These are phyloP conservation scores for Periconia macrospinosa DNA, from an alignment of 2,329 filamentous ascomycete species.

Conservation along the genomic window DNA sequence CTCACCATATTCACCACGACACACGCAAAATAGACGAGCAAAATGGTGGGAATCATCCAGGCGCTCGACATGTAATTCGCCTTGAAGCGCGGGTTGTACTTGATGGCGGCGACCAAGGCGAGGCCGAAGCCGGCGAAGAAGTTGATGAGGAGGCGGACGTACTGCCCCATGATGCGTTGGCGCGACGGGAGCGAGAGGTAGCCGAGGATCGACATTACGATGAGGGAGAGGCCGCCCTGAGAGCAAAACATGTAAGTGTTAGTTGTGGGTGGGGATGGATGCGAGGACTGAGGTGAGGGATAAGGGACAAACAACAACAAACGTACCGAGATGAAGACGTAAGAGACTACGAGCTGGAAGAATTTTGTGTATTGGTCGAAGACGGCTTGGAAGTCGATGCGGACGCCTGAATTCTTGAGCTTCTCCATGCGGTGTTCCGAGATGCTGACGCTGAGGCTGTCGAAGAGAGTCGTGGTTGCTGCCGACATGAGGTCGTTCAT, in stretches of 20 bases:
- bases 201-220: constrained; percentile 26
- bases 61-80: constrained; percentile 22
- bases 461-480: constrained; percentile 25
- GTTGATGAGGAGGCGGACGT: constrained; percentile 26
- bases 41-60: constrained; percentile 37
- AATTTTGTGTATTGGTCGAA: constrained; percentile 17
- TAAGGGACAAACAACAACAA: no score
- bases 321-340: constrained; percentile 31
- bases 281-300: constrained; percentile 2
- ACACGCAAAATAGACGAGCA: constrained; percentile 26
- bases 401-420: constrained; percentile 7
- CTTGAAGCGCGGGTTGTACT: constrained; percentile 11
- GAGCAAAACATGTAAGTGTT: not conserved
- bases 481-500: constrained; percentile 14
- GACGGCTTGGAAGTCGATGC: constrained; percentile 3
- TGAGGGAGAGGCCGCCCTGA: constrained; percentile 28
- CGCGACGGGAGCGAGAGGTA: constrained; percentile 28
- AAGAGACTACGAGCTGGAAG: constrained; percentile 32
- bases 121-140: constrained; percentile 22
- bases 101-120: constrained; percentile 25
- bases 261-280: not conserved
- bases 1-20: constrained; percentile 23
- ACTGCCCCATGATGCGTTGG: constrained; percentile 20
- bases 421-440: constrained; percentile 10
- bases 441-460: constrained; percentile 22